These are phyloP conservation scores for Haemoproteus tartakovskyi DNA, from an alignment of 169 alveolate genomes.

Conservation along the genomic window DNA sequence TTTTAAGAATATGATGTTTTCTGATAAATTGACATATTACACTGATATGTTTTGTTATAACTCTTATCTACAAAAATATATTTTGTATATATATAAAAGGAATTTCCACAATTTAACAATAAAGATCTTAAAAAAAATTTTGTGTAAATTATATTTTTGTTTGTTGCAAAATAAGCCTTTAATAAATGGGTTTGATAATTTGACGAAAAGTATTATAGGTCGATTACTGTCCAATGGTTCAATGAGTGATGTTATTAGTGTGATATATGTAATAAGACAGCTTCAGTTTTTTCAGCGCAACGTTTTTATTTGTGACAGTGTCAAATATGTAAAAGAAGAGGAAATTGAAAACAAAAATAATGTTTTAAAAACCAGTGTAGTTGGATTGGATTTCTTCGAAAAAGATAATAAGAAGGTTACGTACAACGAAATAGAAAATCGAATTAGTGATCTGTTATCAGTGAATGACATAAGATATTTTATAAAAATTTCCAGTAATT, in stretches of 20 bases:
- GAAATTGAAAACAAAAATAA: neutral
- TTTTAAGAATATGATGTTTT: conserved; percentile 9
- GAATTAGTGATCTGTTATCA: neutral
- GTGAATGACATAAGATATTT: neutral
- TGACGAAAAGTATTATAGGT: conserved; percentile 14
- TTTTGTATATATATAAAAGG: conserved; percentile 40
- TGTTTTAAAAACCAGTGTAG: too few species aligned
- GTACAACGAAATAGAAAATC: too few species aligned
- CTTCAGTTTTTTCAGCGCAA: conserved; percentile 21
- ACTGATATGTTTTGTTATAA: conserved; percentile 46
- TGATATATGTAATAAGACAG: conserved; percentile 17
- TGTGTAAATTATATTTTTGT: conserved; percentile 13
- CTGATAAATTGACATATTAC: conserved; percentile 53
- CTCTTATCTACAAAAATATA: conserved; percentile 33
- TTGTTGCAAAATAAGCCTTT: conserved; percentile 10
- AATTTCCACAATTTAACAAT: conserved; percentile 12
- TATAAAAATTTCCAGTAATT: neutral
- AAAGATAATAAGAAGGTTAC: too few species aligned
- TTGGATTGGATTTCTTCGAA: too few species aligned
- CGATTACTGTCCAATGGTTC: conserved; percentile 26
- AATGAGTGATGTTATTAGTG: conserved; percentile 13
- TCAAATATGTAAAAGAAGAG: too few species aligned
- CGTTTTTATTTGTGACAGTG: too few species aligned
- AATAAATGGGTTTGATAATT: conserved; percentile 40
- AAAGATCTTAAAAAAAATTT: conserved; percentile 49